These are phyloP conservation scores for Colletotrichum tropicale DNA, from an alignment of 2,329 filamentous ascomycete species.

Conservation along the genomic window DNA sequence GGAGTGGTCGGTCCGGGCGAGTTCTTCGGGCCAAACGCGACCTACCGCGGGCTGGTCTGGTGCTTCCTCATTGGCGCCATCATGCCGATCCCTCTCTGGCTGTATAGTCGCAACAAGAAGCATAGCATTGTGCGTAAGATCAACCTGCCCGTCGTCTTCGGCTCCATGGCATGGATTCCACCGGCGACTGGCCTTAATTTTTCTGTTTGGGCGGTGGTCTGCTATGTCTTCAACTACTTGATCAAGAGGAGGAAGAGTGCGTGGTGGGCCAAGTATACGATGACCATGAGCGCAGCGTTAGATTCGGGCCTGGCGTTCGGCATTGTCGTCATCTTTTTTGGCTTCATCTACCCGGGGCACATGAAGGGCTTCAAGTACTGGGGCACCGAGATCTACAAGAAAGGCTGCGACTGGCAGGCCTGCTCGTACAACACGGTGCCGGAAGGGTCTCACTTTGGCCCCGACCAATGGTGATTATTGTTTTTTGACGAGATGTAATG, in stretches of 20 bases:
- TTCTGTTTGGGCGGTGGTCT: conserved; percentile 84
- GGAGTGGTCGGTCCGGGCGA: conserved; percentile 82
- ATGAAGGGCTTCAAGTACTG: conserved; percentile 81
- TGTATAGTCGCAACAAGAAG: conserved; percentile 65
- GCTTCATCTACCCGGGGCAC: conserved; percentile 80
- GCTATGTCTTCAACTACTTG: conserved; percentile 82
- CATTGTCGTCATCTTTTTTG: conserved; percentile 84
- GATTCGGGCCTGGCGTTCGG: conserved; percentile 85
- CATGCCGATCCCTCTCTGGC: conserved; percentile 76
- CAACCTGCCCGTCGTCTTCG: conserved; percentile 83
- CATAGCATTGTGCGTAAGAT: conserved; percentile 74
- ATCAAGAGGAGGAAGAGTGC: conserved; percentile 71
- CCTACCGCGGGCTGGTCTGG: conserved; percentile 80
- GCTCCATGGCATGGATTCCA: conserved; percentile 84
- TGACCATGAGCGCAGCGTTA: conserved; percentile 83
- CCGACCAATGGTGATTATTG: conserved; percentile 56
- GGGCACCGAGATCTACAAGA: conserved; percentile 86
- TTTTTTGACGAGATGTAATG: background rate
- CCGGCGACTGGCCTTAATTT: conserved; percentile 89
- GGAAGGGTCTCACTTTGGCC: conserved; percentile 70
- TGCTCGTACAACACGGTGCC: conserved; percentile 72
- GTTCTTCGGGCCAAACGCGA: conserved; percentile 79
- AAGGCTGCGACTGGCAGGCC: conserved; percentile 84
- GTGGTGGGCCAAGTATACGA: conserved; percentile 93
- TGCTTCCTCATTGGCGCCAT: conserved; percentile 80